Conservation (phyloP, 1,284 basidiomycete genomes). For the Chiua sp. region DNA sequence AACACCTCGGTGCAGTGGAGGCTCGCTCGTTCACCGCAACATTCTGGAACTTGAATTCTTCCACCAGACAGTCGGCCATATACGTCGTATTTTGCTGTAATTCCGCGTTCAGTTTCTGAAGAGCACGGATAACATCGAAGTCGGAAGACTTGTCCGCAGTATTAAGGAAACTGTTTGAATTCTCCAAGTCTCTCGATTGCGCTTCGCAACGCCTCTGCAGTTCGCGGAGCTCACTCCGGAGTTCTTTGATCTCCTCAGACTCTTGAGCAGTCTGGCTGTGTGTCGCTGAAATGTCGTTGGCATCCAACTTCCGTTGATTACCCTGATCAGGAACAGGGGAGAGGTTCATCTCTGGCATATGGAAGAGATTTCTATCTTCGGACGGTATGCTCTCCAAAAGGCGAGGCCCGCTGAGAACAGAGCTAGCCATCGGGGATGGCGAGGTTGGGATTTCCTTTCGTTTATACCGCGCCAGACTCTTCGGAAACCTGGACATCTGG, state of each 20-base stretch:
- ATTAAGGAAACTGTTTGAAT: conserved; percentile 8
- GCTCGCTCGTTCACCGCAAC: not conserved
- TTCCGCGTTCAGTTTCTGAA: conserved; percentile 15
- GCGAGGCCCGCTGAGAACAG: too few species aligned
- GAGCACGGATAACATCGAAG: conserved; percentile 6
- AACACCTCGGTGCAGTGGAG: not conserved
- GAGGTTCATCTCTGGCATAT: not conserved
- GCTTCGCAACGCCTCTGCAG: conserved; percentile 10
- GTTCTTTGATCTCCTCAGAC: conserved; percentile 7
- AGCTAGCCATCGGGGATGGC: too few species aligned
- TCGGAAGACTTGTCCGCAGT: conserved; percentile 21
- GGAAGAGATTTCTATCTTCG: not conserved
- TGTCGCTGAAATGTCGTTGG: not conserved
- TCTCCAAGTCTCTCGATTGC: conserved; percentile 12
- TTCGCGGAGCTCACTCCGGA: conserved; percentile 14
- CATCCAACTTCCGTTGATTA: not conserved
- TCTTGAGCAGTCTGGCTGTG: not conserved
- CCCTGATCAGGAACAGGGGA: not conserved
- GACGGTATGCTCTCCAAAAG: not conserved
- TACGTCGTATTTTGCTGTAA: conserved; percentile 11
- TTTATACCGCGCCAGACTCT: too few species aligned
- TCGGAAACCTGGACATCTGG: too few species aligned
- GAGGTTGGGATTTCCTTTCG: too few species aligned
- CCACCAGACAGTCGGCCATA: conserved; percentile 10
- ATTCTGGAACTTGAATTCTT: conserved; percentile 3